phyloP scores from a whole-genome alignment of 352 stramenopile genomes.

The Globisporangium nodosum region DNA sequence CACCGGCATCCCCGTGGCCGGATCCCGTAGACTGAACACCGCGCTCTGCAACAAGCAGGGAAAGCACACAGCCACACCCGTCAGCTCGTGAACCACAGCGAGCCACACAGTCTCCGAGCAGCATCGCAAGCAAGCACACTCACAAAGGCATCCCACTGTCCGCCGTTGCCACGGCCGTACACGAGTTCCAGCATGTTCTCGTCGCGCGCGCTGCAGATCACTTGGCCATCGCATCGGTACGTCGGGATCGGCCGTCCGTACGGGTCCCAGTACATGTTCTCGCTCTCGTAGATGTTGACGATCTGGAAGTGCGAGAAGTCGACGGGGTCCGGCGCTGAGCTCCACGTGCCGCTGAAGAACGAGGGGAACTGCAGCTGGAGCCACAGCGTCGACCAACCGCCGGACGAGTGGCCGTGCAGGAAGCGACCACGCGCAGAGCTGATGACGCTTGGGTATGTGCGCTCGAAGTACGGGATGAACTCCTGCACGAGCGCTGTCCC shows the following conservation, averaged over 20 bases:
- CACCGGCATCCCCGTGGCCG: constrained; percentile 37
- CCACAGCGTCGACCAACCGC: constrained; percentile 67
- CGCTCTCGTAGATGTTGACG: constrained; percentile 63
- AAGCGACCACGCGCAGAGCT: constrained; percentile 33
- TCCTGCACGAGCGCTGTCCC: constrained; percentile 58
- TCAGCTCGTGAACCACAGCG: background rate
- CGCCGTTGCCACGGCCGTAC: constrained; percentile 56
- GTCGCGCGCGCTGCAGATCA: constrained; percentile 58
- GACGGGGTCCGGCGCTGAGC: constrained; percentile 61
- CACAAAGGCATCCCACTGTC: constrained; percentile 79
- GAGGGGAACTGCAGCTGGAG: constrained; percentile 67
- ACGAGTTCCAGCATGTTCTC: constrained; percentile 71
- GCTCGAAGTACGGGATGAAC: constrained; percentile 66
- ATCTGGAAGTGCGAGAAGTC: constrained; percentile 67
- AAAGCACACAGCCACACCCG: background rate
- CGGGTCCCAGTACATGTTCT: constrained; percentile 72
- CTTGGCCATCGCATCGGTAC: constrained; percentile 41
- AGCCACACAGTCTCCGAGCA: too few species aligned
- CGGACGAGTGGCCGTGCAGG: constrained; percentile 69
- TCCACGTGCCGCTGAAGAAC: constrained; percentile 74
- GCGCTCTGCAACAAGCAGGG: constrained; percentile 31
- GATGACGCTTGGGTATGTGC: constrained; percentile 30
- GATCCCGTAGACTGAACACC: constrained; percentile 50
- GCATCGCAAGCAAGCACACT: constrained; percentile 11
- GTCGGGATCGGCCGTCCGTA: constrained; percentile 50